Conservation (phyloP, 176 grass and related monocot species). For the Aegilops tauschii region DNA sequence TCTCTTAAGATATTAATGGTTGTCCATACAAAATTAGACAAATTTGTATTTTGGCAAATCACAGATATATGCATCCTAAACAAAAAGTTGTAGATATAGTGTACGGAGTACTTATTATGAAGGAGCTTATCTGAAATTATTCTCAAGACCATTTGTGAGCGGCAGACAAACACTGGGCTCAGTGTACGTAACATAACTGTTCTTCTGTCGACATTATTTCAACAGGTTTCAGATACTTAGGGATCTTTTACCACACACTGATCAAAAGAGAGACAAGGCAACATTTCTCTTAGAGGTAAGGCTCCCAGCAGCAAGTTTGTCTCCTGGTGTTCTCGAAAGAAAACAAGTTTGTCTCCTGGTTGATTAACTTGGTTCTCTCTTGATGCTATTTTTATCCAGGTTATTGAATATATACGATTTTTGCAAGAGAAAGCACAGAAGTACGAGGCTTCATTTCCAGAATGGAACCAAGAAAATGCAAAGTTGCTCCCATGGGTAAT, state of each 20-base stretch:
- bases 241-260: constrained; percentile 86
- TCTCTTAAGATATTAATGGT: background rate
- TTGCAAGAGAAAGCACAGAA: constrained; percentile 94
- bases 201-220: constrained; percentile 5
- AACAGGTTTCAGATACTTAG: constrained; percentile 99
- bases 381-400: constrained; percentile 24
- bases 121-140: constrained; percentile 3
- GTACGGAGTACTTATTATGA: background rate
- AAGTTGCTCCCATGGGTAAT: constrained; percentile 96
- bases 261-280: constrained; percentile 99
- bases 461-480: constrained; percentile 85
- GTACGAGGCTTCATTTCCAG: constrained; percentile 57
- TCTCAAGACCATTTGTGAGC: background rate
- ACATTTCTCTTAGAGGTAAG: constrained; percentile 93
- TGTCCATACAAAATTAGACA: background rate
- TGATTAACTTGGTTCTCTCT: constrained; percentile 18
- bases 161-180: background rate
- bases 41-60: background rate
- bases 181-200: background rate
- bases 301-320: background rate
- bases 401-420: constrained; percentile 89
- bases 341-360: background rate
- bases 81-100: background rate
- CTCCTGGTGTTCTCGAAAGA: background rate
- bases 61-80: background rate